Evolutionary conservation across 2,329 filamentous ascomycete genomes (phyloP).

Genomic region (Pyrenophora tritici-repentis): DNA sequence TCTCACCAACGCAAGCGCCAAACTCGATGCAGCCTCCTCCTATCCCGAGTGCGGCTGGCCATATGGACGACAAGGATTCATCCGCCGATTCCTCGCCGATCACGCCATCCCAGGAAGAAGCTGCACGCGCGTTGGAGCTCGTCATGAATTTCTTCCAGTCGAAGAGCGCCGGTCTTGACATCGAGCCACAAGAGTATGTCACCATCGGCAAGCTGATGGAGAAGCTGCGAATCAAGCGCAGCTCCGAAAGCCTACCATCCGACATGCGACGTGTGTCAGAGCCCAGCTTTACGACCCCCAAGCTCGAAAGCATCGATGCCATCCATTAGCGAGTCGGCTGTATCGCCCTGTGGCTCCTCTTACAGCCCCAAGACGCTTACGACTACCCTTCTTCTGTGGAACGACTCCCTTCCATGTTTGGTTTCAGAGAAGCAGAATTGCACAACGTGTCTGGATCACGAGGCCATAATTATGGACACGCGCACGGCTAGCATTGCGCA

Average conservation of each 20-base stretch:
- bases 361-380: conserved; percentile 18
- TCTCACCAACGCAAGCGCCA: conserved; percentile 42
- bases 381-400: conserved; percentile 18
- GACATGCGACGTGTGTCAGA: conserved; percentile 45
- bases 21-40: conserved; percentile 55
- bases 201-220: conserved; percentile 82
- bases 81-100: conserved; percentile 53
- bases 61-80: conserved; percentile 27
- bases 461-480: conserved; percentile 15
- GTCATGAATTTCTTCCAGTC: conserved; percentile 81
- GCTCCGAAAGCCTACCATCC: conserved; percentile 39
- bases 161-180: conserved; percentile 68
- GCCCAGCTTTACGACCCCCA: conserved; percentile 36
- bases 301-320: conserved; percentile 39
- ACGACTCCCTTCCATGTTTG: conserved; percentile 12
- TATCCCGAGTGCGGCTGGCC: conserved; percentile 48
- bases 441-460: conserved; percentile 24
- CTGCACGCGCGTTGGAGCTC: conserved; percentile 77
- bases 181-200: conserved; percentile 77
- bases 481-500: conserved; percentile 18
- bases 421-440: conserved; percentile 24
- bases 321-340: conserved; percentile 29
- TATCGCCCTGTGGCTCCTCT: conserved; percentile 12
- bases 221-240: conserved; percentile 74
- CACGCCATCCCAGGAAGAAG: conserved; percentile 81